Conservation (phyloP, 1,139 yeast genomes). For the Taphrina pruni region DNA sequence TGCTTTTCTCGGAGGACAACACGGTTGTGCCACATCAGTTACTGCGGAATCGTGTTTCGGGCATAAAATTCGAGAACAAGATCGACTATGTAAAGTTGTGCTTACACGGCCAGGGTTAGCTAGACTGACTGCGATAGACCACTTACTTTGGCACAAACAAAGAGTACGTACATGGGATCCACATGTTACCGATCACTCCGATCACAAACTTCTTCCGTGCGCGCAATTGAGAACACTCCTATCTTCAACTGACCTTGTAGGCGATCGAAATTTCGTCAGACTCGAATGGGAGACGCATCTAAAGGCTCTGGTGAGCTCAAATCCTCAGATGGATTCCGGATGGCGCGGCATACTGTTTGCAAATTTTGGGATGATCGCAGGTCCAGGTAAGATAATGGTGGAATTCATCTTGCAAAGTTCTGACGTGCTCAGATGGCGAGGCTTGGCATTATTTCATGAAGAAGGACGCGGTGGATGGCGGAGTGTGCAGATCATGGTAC, state of each 20-base stretch:
- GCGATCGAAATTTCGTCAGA: slow-evolving; percentile 4
- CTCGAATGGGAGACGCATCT: slow-evolving; percentile 11
- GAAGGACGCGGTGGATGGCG: slow-evolving; percentile 10
- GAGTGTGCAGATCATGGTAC: slow-evolving; percentile 19
- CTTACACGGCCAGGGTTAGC: not conserved
- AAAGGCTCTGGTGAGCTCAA: not conserved
- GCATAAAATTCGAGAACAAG: slow-evolving; percentile 59
- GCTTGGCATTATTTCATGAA: slow-evolving; percentile 19
- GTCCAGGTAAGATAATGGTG: not conserved
- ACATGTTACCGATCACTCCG: slow-evolving; percentile 49
- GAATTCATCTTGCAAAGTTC: not conserved
- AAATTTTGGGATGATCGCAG: slow-evolving; percentile 20
- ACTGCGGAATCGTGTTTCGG: slow-evolving; percentile 71
- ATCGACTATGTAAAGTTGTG: slow-evolving; percentile 56
- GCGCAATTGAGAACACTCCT: not conserved
- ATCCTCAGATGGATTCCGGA: slow-evolving; percentile 5
- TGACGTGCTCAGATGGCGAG: not conserved
- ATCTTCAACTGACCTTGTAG: not conserved
- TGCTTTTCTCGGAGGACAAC: slow-evolving; percentile 64
- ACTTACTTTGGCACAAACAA: slow-evolving; percentile 79
- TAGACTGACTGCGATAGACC: slow-evolving; percentile 59
- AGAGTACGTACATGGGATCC: slow-evolving; percentile 93
- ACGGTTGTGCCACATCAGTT: slow-evolving; percentile 63
- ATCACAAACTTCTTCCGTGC: slow-evolving; percentile 31
- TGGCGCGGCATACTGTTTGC: slow-evolving; percentile 27